Base-by-base conservation (phyloP, 2,329 filamentous ascomycete species). In the Furcasterigmium furcatum region DNA sequence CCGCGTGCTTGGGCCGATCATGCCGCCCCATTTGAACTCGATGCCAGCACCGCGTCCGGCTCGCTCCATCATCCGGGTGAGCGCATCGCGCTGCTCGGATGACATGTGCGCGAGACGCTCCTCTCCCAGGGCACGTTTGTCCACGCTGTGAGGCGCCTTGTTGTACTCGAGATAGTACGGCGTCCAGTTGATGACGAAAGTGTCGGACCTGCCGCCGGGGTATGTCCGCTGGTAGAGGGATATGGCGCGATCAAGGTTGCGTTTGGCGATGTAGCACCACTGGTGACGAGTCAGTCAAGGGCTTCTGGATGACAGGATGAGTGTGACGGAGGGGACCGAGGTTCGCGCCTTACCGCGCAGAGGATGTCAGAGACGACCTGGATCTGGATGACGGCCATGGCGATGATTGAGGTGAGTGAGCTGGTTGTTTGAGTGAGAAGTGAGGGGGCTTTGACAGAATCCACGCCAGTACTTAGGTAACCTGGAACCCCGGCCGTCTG, bases 221-320 rank as follows among this genome's bases (percentile, higher is more conserved):
- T 70, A 70, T 2, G 62, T 67, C 43, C 65, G 68, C 19, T 62
- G 57, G 52, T 66, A 69, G 0, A 72, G 55, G 0, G 52, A 35
- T 25, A 71, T 69, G 38, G 67, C 64, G 43, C 47, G 53, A 25
- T 69, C 60, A 2, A 72, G 59, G 21, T 56, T 61, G 21, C 60
- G 60, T 21, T 69, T 64, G 46, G 62, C 66, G 22, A 72, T 66
- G 51, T 67, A 70, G 55, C 68, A 70, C 66, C 64, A 62, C 51
- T 62, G 3, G 4, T 14, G 4, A 5, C 22, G 21, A 27, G 24
- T 27, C 12, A 12, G 24, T 27, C 24, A 27, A 7, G 24, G 18
- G 30, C 18, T 4, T 39, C 12, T 27, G 12, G 8, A 32, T 38
- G 12, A 25, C 12, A 27, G 24, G 24, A 27, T 27, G 24, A 27